Conservation (phyloP, 1,139 yeast genomes). For the Debaryomyces fabryi region DNA sequence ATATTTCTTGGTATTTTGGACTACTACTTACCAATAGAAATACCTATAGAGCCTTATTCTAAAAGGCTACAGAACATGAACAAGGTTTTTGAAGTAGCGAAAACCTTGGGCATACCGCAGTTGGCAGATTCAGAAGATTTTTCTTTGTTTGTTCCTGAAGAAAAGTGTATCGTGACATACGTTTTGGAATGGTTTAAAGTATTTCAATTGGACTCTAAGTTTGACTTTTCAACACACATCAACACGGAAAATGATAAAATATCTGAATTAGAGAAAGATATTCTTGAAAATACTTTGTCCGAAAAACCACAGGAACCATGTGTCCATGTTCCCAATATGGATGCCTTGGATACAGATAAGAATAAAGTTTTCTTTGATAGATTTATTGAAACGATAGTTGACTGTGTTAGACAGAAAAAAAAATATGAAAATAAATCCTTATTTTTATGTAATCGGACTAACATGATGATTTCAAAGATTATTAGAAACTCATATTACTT, state of each 20-base stretch:
- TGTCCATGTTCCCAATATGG: not conserved
- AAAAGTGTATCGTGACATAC: constrained; percentile 64
- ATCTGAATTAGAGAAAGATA: not conserved
- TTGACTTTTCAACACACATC: not conserved
- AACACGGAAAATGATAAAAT: not conserved
- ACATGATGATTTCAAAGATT: constrained; percentile 16
- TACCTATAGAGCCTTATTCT: constrained; percentile 3
- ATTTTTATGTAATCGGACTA: constrained; percentile 31
- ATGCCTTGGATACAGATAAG: not conserved
- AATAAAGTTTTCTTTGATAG: constrained; percentile 16
- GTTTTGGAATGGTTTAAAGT: constrained; percentile 68
- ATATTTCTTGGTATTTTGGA: constrained; percentile 29
- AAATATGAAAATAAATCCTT: constrained; percentile 36
- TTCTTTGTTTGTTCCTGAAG: constrained; percentile 57
- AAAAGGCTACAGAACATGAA: constrained; percentile 33
- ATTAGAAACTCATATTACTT: constrained; percentile 12
- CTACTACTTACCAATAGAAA: constrained; percentile 27
- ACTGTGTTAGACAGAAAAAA: constrained; percentile 29
- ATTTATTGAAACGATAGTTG: constrained; percentile 24
- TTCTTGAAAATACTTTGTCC: not conserved
- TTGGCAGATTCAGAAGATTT: constrained; percentile 66
- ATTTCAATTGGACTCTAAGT: constrained; percentile 32
- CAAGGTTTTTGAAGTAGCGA: constrained; percentile 25
- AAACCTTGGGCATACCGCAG: constrained; percentile 55
- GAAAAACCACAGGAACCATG: not conserved